phyloP scores from a whole-genome alignment of 2,329 filamentous ascomycete genomes.

The Claviceps monticola region DNA sequence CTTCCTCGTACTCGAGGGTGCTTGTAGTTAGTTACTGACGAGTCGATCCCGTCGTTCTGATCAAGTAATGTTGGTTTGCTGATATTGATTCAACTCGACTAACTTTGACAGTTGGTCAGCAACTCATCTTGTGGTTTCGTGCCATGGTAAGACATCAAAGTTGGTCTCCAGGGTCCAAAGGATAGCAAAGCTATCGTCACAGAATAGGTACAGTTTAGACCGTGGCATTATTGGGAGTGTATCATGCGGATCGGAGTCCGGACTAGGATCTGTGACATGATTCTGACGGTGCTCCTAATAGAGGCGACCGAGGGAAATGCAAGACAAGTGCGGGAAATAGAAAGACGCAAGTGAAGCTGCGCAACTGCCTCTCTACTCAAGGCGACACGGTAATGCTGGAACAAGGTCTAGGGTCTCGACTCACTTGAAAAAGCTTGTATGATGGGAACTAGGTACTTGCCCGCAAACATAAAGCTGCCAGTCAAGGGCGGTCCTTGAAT shows the following conservation, averaged over 20 bases:
- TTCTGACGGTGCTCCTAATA: conserved; percentile 11
- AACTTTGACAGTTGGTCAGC: conserved; percentile 1
- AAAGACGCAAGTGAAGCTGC: neutral
- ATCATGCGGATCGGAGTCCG: neutral
- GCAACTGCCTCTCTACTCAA: neutral
- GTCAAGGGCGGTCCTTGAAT: conserved; percentile 11
- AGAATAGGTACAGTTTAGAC: neutral
- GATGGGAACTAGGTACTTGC: conserved; percentile 39
- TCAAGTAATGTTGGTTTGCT: conserved; percentile 42
- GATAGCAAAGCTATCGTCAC: no score
- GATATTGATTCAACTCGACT: conserved; percentile 37
- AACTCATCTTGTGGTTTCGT: neutral
- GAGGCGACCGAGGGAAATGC: neutral
- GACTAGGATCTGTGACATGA: neutral
- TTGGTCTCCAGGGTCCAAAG: neutral
- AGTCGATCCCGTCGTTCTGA: conserved; percentile 41
- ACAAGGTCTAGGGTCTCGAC: conserved; percentile 25
- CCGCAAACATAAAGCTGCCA: conserved; percentile 43
- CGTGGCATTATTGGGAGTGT: neutral
- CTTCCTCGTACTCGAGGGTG: conserved; percentile 43
- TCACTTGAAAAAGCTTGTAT: conserved; percentile 47
- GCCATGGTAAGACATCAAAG: neutral
- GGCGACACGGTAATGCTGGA: conserved; percentile 9
- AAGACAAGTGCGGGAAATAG: neutral
- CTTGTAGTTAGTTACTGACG: conserved; percentile 39